Base-by-base conservation (phyloP, 2,329 filamentous ascomycete species). In the Pseudopithomyces chartarum region DNA sequence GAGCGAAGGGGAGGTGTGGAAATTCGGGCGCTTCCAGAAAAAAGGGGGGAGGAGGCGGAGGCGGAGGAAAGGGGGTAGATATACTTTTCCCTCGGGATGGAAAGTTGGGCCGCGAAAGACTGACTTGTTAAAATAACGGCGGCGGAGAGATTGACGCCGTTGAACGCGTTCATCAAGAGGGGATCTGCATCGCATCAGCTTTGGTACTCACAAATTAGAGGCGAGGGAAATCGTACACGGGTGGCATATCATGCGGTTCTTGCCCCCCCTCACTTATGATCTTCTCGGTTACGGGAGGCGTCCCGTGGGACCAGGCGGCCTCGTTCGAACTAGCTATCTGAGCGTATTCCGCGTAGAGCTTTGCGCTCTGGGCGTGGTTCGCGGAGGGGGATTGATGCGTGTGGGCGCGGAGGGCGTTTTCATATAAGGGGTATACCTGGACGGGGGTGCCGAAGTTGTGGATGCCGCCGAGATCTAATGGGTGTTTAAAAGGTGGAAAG, bases 81-180 rank as follows among this genome's bases (percentile, higher is more conserved):
- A 86, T 86, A 89, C 67, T 80, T n/a, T n/a, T n/a, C n/a, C n/a
- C n/a, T n/a, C n/a, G n/a, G 81, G 78, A 76, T 47, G 81, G 64
- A 0, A 84, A 80, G 11, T 90, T 80, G 0, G 82, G 81, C 73
- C 0, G 88, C 87, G 65, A 80, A 77, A 1, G 84, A 78, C 0
- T 78, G 79, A 0, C 85, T 85, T 0, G 87, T 90, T 3, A 90
- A 56, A 15, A 90, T 78, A 55, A 82, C 81, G 7, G 87, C 85
- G 0, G 80, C 84, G 2, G 87, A 82, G 13, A 90, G 75, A 57
- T 90, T 90, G 34, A 90, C 82, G 1, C 81, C 87, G 61, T 90
- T 90, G 74, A 89, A 90, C 0, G 87, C 87, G 64, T 90, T 90
- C 87, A 90, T 89, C 10, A 89, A 72, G 0, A 90, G 75, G 0